Conservation (phyloP, 768 basidiomycete species). For the Phanerochaete carnosa region DNA sequence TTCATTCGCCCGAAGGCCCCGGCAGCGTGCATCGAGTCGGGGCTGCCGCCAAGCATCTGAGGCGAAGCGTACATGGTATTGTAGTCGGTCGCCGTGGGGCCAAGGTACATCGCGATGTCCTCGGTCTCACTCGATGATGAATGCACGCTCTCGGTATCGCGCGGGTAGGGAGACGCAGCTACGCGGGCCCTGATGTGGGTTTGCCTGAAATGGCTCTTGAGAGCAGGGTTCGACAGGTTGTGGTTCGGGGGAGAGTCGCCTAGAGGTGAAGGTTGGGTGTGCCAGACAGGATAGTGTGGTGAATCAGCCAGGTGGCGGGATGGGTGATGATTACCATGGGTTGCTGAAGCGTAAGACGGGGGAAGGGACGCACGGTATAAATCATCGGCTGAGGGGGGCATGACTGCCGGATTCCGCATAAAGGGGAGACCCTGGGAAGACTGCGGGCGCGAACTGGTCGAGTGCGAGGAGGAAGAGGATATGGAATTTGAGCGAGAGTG, state of each 20-base stretch:
- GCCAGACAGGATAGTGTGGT: conserved; percentile 41
- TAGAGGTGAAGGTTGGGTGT: conserved; percentile 39
- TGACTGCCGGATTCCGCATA: conserved; percentile 46
- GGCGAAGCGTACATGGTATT: conserved; percentile 56
- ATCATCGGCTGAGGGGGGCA: conserved; percentile 60
- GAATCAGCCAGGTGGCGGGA: conserved; percentile 36
- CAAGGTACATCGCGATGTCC: conserved; percentile 76
- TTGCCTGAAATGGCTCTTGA: conserved; percentile 74
- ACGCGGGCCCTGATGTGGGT: conserved; percentile 77
- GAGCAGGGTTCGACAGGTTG: conserved; percentile 69
- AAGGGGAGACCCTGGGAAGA: conserved; percentile 64
- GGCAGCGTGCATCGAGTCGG: conserved; percentile 55
- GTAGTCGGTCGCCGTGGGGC: conserved; percentile 53
- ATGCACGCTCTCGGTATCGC: conserved; percentile 82
- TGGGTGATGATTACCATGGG: conserved; percentile 36
- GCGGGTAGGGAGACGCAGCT: conserved; percentile 77
- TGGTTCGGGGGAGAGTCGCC: conserved; percentile 72
- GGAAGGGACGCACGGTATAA: conserved; percentile 67
- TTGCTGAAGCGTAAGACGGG: conserved; percentile 36
- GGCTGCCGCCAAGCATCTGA: conserved; percentile 29
- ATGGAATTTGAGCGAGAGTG: conserved; percentile 80
- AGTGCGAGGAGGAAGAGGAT: conserved; percentile 72
- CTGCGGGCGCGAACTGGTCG: conserved; percentile 71
- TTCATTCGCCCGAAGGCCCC: conserved; percentile 77
- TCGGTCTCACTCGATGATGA: conserved; percentile 90